Percentiles rank a stretch among this genome's conserved stretches.
Evolutionary conservation across 2,329 filamentous ascomycete species (phyloP).

Genomic region (Pleurostoma richardsiae): DNA sequence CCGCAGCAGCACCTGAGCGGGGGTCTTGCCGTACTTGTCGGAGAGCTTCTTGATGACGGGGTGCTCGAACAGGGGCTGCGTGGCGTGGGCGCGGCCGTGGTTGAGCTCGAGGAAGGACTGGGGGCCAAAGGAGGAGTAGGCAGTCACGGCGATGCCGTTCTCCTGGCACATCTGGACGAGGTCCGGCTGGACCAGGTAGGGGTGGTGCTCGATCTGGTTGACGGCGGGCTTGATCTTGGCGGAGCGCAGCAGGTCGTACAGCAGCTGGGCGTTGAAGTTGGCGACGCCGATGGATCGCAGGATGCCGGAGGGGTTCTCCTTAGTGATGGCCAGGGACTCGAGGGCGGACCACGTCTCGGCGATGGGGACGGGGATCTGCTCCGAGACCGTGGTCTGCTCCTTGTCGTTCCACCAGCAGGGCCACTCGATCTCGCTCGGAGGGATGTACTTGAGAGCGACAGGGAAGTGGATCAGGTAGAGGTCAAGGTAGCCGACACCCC

Average conservation of each 20-base stretch:
- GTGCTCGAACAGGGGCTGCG: slow-evolving; percentile 22
- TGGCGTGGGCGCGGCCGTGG: slow-evolving; percentile 18
- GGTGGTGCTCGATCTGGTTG: slow-evolving; percentile 35
- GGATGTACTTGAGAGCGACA: slow-evolving; percentile 36
- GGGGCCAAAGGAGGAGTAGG: slow-evolving; percentile 63
- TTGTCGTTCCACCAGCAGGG: slow-evolving; percentile 36
- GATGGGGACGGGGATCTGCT: slow-evolving; percentile 39
- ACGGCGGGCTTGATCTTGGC: slow-evolving; percentile 49
- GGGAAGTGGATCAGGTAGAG: slow-evolving; percentile 65
- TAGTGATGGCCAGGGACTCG: slow-evolving; percentile 47
- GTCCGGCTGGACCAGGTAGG: slow-evolving; percentile 57
- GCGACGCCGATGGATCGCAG: slow-evolving; percentile 54
- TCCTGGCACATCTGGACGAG: slow-evolving; percentile 52
- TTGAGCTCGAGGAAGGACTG: slow-evolving; percentile 31
- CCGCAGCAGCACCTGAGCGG: slow-evolving; percentile 61
- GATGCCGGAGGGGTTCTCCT: slow-evolving; percentile 30
- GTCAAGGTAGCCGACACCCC: slow-evolving; percentile 63
- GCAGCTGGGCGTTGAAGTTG: slow-evolving; percentile 53
- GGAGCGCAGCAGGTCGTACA: slow-evolving; percentile 59
- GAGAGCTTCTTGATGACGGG: slow-evolving; percentile 43
- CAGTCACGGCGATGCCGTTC: slow-evolving; percentile 54
- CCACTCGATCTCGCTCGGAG: slow-evolving; percentile 30
- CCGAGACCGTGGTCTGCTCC: slow-evolving; percentile 32
- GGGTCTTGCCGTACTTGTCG: slow-evolving; percentile 49
- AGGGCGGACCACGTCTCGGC: slow-evolving; percentile 55